These are phyloP conservation scores for Paraphysoderma sedebokerense DNA, from an alignment of 371 early-diverging fungal genomes.

Conservation along the genomic window DNA sequence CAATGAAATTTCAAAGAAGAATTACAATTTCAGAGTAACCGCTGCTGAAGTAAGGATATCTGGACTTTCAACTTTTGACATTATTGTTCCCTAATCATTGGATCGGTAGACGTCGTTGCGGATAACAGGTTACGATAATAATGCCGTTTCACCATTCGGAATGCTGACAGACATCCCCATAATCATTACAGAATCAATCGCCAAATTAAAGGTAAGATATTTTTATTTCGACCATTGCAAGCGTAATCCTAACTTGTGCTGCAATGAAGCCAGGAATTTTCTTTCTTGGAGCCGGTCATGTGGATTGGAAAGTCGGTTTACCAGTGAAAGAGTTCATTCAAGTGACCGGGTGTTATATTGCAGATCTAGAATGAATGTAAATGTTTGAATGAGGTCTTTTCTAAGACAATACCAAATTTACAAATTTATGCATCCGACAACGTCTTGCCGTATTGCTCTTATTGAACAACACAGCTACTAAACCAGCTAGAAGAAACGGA, in stretches of 20 bases:
- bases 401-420: too few relatives aligned
- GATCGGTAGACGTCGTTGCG: slow-evolving; percentile 19
- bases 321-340: slow-evolving; percentile 44
- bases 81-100: slow-evolving; percentile 24
- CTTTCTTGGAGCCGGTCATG: slow-evolving; percentile 73
- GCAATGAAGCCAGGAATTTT: slow-evolving; percentile 41
- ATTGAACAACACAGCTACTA: too few relatives aligned
- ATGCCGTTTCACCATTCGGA: slow-evolving; percentile 49
- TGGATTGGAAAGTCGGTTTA: slow-evolving; percentile 70
- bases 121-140: slow-evolving; percentile 49
- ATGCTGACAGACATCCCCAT: slow-evolving; percentile 33
- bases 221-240: neutral
- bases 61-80: slow-evolving; percentile 25
- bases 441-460: too few relatives aligned
- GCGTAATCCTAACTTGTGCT: neutral
- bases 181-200: slow-evolving; percentile 38
- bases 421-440: too few relatives aligned
- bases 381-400: too few relatives aligned
- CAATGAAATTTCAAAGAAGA: slow-evolving; percentile 8
- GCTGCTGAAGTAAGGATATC: slow-evolving; percentile 19
- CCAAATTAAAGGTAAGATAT: slow-evolving; percentile 23
- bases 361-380: slow-evolving; percentile 21
- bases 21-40: slow-evolving; percentile 22
- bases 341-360: slow-evolving; percentile 31
- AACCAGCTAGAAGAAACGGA: too few relatives aligned